Base-by-base conservation (phyloP, 306 rosid species). In the Quercus robur region DNA sequence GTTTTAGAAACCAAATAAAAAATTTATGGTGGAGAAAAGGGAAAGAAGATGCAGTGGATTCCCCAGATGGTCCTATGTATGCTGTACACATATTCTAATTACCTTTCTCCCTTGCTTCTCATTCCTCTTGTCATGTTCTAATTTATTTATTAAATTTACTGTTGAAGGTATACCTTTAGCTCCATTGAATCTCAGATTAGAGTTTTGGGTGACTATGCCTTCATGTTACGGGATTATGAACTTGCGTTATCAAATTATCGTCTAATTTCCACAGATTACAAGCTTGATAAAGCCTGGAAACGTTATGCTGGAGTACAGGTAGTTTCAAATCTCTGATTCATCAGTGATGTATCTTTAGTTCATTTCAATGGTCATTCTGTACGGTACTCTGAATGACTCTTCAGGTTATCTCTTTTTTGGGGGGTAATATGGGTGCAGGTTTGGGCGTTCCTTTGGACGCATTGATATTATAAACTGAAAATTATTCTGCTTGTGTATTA, bases 11-110 rank as follows among this genome's bases (percentile, higher is more conserved):
- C 88, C 99, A 96, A 88, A 84, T 96, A 54, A 96, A 96, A 85
- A 96, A 89, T 84, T 83, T 96, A 83, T 96, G 99, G 99, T 96
- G 99, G 99, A 91, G 99, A 84, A 96, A 96, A 87, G 99, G 99
- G 84, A 96, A 95, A 89, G 99, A 93, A 20, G 99, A 96, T 35
- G 62, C 80, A 56, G 90, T 80, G 66, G 99, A 96, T 81, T 88
- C 93, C 71, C 90, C 87, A 67, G 77, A 67, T 81, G 99, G 97
- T 79, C 90, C 96, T 46, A 86, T 33, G 99, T 96, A 91, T 84
- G 91, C 75, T 46, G 63, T 69, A 71, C 77, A 57, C 51, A 12
- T 79, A 68, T 83, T 77, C 76, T 76, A 57, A 77, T 59, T 49
- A 61, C 21, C 71, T 70, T 23, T 33, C 75, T 35, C 52, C 71